phyloP scores from a whole-genome alignment of 2,329 filamentous ascomycete species.

The Botryotinia globosa region DNA sequence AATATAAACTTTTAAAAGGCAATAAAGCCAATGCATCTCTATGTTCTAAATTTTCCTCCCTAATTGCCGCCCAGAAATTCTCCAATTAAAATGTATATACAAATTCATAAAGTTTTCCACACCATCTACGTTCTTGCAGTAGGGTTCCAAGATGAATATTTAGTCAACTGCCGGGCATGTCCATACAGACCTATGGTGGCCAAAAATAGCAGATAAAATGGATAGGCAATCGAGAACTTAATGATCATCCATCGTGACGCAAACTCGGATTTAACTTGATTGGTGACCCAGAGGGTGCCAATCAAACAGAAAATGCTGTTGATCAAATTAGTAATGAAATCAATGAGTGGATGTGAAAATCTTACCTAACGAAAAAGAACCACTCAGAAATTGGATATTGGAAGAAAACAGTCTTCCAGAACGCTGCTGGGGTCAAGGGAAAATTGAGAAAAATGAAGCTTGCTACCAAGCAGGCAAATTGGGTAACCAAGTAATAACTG shows the following conservation, averaged over 20 bases:
- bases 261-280: constrained; percentile 47
- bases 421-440: constrained; percentile 40
- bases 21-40: not conserved
- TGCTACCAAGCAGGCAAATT: constrained; percentile 47
- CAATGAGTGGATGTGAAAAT: not conserved
- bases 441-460: constrained; percentile 47
- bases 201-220: constrained; percentile 40
- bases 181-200: constrained; percentile 18
- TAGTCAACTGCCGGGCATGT: constrained; percentile 30
- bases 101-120: not conserved
- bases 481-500: constrained; percentile 49
- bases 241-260: constrained; percentile 43
- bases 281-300: constrained; percentile 47
- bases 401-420: constrained; percentile 46
- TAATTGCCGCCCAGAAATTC: not conserved
- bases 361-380: constrained; percentile 46
- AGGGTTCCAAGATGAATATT: constrained; percentile 48
- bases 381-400: constrained; percentile 48
- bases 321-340: not conserved
- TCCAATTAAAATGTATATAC: not conserved
- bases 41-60: not conserved
- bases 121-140: constrained; percentile 35
- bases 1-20: not conserved
- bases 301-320: constrained; percentile 43
- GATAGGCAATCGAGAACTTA: constrained; percentile 46